Percentiles rank a stretch among this genome's conserved stretches.
Conservation (phyloP, 768 basidiomycete species). For the Xerocomellus intermedius region DNA sequence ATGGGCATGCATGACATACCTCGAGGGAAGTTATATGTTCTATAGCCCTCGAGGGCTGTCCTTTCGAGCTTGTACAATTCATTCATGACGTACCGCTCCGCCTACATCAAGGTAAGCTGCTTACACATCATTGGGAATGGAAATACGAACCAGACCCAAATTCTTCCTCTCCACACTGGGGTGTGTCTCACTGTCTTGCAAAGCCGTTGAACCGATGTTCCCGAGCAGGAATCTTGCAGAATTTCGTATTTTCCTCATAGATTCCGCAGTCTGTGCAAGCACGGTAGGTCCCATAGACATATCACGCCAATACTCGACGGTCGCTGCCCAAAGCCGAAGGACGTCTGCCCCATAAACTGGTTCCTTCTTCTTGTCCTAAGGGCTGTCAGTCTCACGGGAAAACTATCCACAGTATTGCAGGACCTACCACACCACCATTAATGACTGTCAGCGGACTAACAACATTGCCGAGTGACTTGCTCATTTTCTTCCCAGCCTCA, state of each 20-base stretch:
- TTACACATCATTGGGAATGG: neutral
- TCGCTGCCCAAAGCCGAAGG: constrained; percentile 88
- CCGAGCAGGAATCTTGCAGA: constrained; percentile 85
- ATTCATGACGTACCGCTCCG: constrained; percentile 84
- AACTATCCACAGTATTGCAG: neutral
- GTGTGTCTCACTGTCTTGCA: neutral
- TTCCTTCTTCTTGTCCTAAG: constrained; percentile 62
- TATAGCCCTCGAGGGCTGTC: constrained; percentile 65
- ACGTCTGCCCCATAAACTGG: constrained; percentile 86
- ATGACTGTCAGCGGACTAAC: constrained; percentile 81
- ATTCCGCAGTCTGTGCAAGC: constrained; percentile 71
- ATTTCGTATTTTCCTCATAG: constrained; percentile 81
- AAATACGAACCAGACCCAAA: constrained; percentile 60
- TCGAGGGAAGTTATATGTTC: constrained; percentile 75
- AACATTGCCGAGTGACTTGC: constrained; percentile 94
- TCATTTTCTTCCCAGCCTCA: constrained; percentile 89
- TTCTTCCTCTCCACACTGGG: constrained; percentile 34
- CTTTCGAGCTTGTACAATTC: constrained; percentile 74
- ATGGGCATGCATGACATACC: constrained; percentile 43
- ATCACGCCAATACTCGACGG: constrained; percentile 87
- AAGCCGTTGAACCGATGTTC: constrained; percentile 49
- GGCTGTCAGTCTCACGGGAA: neutral
- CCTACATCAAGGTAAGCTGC: constrained; percentile 41
- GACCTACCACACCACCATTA: constrained; percentile 67
- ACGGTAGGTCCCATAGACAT: constrained; percentile 80